These are phyloP conservation scores for Alternaria incomplexa DNA, from an alignment of 2,329 filamentous ascomycete genomes.

Conservation along the genomic window DNA sequence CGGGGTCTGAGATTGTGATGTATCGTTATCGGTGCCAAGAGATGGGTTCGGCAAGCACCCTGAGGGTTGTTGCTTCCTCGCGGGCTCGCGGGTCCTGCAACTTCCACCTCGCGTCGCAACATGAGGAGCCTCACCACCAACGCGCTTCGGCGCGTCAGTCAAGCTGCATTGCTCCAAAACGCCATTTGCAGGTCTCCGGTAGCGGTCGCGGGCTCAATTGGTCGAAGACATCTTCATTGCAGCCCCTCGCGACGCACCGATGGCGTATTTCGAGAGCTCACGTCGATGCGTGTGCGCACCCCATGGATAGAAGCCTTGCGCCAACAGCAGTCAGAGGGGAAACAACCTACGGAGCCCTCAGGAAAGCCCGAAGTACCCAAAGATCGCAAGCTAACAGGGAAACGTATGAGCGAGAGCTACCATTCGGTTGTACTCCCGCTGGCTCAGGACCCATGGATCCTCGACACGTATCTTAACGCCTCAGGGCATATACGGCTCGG, in stretches of 20 bases:
- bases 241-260: conserved; percentile 52
- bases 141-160: conserved; percentile 25
- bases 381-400: conserved; percentile 66
- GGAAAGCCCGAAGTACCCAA: conserved; percentile 44
- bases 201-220: neutral
- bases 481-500: conserved; percentile 75
- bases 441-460: conserved; percentile 75
- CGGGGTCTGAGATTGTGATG: neutral
- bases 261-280: conserved; percentile 65
- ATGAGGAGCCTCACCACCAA: conserved; percentile 32
- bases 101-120: conserved; percentile 11
- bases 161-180: conserved; percentile 9
- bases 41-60: conserved; percentile 20
- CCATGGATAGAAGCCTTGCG: conserved; percentile 72
- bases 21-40: conserved; percentile 24
- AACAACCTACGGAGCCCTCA: conserved; percentile 37
- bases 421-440: conserved; percentile 72
- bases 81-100: conserved; percentile 6
- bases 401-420: conserved; percentile 74
- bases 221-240: conserved; percentile 30
- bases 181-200: neutral
- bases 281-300: conserved; percentile 57
- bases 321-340: conserved; percentile 53
- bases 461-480: conserved; percentile 79
- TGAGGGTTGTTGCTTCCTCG: conserved; percentile 25